Percentiles rank a stretch among this genome's conserved stretches.
Evolutionary conservation across 2,329 filamentous ascomycete species (phyloP).

Genomic region (Orbilia quercus): DNA sequence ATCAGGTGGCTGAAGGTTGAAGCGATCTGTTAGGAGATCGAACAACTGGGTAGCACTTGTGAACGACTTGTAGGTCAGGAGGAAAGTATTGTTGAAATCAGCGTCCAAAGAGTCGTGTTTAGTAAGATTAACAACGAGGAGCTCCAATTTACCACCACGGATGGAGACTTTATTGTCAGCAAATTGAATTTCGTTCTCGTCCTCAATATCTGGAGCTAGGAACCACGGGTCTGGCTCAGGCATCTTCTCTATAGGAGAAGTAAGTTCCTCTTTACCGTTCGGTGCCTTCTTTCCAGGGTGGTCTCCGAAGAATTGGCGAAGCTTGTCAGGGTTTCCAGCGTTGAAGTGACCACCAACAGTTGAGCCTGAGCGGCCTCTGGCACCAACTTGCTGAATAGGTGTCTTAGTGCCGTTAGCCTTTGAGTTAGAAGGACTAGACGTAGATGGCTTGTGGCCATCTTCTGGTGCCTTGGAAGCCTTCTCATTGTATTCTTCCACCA

Average conservation of each 20-base stretch:
- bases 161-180: conserved; percentile 78
- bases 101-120: conserved; percentile 95
- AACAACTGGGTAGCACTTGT: conserved; percentile 91
- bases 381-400: conserved; percentile 17
- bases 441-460: conserved; percentile 55
- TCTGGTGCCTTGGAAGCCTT: conserved; percentile 56
- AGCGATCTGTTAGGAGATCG: conserved; percentile 88
- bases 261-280: conserved; percentile 65
- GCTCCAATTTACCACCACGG: conserved; percentile 88
- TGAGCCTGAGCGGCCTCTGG: conserved; percentile 32
- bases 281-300: conserved; percentile 66
- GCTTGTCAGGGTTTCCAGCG: conserved; percentile 61
- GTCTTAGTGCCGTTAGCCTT: conserved; percentile 30
- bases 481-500: conserved; percentile 72
- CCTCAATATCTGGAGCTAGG: conserved; percentile 76
- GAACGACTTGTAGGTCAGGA: conserved; percentile 95
- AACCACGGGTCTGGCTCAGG: conserved; percentile 85
- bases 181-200: conserved; percentile 89
- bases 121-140: conserved; percentile 92
- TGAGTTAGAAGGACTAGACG: conserved; percentile 32
- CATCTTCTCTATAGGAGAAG: conserved; percentile 61
- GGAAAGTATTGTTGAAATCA: conserved; percentile 96
- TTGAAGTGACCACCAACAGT: conserved; percentile 44
- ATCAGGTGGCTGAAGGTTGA: conserved; percentile 89
- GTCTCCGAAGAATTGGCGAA: conserved; percentile 67